Base-by-base conservation (phyloP, 2,329 filamentous ascomycete species). In the Macroventuria anomochaeta region DNA sequence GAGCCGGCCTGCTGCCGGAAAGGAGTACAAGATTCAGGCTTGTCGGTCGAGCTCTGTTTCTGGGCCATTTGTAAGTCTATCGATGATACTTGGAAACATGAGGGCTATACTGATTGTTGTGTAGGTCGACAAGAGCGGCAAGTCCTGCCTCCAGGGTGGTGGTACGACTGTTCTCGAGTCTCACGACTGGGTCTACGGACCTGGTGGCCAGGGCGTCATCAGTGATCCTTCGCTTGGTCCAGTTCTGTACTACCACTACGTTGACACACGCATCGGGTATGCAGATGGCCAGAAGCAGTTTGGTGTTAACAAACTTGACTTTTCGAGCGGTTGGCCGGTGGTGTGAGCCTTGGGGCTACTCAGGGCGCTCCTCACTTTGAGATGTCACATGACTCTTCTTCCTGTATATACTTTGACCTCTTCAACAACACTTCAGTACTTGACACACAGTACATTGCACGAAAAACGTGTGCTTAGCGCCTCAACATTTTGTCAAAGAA, bases 21-120 rank as follows among this genome's bases (percentile, higher is more conserved):
- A 75, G 20, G 86, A 88, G 71, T 89, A 89, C 69, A 82, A 81
- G 65, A 84, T 88, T 68, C 81, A 80, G 63, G 84, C 85, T 18
- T 88, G 86, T 72, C 75, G 84, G 12, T 83, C 81, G 10, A 75
- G 69, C 1, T 76, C 71, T 5, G 76, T 80, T 4, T 82, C 75
- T 0, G 78, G 83, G 0, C 75, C 74, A 1, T 89, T 84, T 62
- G 82, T 67, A 32, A 41, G 50, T 47, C 11, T 25, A 5, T n/a
- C 3, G 7, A 20, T 18, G 11, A 25, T 23, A 0, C 1, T 18
- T 3, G 20, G 17, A 4, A 25, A 2, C 12, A 12, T 13, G 7
- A 7, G 12, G 3, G 8, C 13, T 12, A 10, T 37, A 8, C 41
- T 53, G 13, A 53, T 28, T 7, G 5, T 1, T 13, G 34, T 11